These are phyloP conservation scores for Cordyceps militaris DNA, from an alignment of 2,329 filamentous ascomycete genomes.

Conservation along the genomic window DNA sequence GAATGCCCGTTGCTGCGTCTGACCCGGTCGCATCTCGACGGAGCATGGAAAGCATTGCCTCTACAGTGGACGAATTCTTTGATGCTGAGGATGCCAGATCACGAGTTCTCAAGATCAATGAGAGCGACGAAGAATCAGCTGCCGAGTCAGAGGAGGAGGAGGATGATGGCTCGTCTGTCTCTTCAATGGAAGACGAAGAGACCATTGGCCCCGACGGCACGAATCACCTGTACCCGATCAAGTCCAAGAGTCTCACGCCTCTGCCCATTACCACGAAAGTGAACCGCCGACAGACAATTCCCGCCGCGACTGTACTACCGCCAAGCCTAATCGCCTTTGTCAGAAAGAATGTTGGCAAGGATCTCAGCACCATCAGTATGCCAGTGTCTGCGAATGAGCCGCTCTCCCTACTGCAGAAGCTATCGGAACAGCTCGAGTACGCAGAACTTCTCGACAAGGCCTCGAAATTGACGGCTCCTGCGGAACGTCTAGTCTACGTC, in stretches of 20 bases:
- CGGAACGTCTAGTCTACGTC: slow-evolving; percentile 74
- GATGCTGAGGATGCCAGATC: slow-evolving; percentile 67
- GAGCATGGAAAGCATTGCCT: slow-evolving; percentile 69
- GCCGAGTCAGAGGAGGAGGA: slow-evolving; percentile 50
- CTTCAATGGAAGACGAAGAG: slow-evolving; percentile 54
- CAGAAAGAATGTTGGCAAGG: slow-evolving; percentile 96
- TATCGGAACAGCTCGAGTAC: slow-evolving; percentile 89
- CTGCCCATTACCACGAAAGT: slow-evolving; percentile 64
- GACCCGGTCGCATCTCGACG: slow-evolving; percentile 39
- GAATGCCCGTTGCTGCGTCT: slow-evolving; percentile 48
- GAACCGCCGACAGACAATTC: slow-evolving; percentile 61
- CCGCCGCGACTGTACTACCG: slow-evolving; percentile 67
- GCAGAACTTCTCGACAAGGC: slow-evolving; percentile 75
- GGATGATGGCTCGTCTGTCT: slow-evolving; percentile 50
- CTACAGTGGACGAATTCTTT: slow-evolving; percentile 83
- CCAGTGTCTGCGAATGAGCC: slow-evolving; percentile 95
- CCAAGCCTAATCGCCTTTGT: slow-evolving; percentile 91
- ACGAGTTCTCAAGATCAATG: slow-evolving; percentile 66
- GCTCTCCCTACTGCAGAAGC: slow-evolving; percentile 75
- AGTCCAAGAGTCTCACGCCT: slow-evolving; percentile 68
- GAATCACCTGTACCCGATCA: slow-evolving; percentile 59
- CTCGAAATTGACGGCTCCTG: slow-evolving; percentile 49
- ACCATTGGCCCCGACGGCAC: slow-evolving; percentile 54
- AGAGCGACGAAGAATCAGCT: slow-evolving; percentile 58
- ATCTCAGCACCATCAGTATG: slow-evolving; percentile 94